Percentiles rank a stretch among this genome's conserved stretches.
Conservation (phyloP, 139 green algal genomes). For the Picochlorum sp. region DNA sequence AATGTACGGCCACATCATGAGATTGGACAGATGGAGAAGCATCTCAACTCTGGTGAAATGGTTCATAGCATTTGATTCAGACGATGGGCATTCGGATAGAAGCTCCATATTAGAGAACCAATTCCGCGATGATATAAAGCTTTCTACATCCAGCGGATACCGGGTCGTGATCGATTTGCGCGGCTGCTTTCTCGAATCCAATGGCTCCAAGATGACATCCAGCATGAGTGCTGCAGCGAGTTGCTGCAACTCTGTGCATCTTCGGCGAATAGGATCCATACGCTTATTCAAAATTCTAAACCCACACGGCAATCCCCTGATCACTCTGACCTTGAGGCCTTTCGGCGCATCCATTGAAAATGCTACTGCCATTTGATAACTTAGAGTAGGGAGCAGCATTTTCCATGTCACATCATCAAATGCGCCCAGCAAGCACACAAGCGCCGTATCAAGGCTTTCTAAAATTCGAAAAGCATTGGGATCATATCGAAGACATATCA, state of each 20-base stretch:
- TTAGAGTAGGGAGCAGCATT: background rate
- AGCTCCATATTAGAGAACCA: constrained; percentile 2
- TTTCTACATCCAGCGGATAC: background rate
- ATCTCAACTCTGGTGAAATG: constrained; percentile 1
- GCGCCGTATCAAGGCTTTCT: background rate
- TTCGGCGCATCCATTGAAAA: background rate
- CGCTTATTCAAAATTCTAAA: background rate
- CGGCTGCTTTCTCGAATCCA: background rate
- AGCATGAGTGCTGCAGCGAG: constrained; percentile 3
- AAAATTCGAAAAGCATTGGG: background rate
- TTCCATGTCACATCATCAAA: constrained; percentile 1
- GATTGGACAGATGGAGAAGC: constrained; percentile 5
- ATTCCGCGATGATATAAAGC: background rate
- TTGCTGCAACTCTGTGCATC: constrained; percentile 9
- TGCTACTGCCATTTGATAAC: background rate
- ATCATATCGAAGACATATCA: constrained; percentile 2
- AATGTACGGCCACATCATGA: constrained; percentile 11
- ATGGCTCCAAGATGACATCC: background rate
- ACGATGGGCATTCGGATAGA: background rate
- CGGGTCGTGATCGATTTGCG: background rate
- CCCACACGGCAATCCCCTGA: background rate
- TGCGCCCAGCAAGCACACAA: background rate
- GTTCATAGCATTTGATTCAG: background rate
- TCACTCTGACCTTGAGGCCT: background rate
- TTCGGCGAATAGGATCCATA: background rate